A percentile compares a stretch with the other conserved stretches of the same genome.
Conservation (phyloP, 163 green algal species). For the Chlamydomonas reinhardtii region DNA sequence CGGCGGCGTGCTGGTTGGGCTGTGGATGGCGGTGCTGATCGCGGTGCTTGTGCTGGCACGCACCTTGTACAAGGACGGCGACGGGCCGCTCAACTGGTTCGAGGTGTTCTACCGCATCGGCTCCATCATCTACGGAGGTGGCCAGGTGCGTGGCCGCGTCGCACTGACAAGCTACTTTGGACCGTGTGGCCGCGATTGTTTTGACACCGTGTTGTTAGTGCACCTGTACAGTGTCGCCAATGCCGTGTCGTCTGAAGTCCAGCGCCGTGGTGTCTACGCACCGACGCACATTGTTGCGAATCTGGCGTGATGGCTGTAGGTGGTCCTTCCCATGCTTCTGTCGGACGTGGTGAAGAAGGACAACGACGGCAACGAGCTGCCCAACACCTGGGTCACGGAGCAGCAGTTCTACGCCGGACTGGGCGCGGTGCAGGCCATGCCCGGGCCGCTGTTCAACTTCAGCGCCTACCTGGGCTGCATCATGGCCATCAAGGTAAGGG, state of each 20-base stretch:
- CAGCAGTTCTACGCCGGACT: slow-evolving; percentile 87
- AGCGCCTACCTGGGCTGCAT: slow-evolving; percentile 93
- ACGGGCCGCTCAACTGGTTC: slow-evolving; percentile 71
- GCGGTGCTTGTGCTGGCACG: slow-evolving; percentile 64
- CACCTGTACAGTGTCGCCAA: too few species aligned
- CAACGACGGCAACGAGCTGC: slow-evolving; percentile 49
- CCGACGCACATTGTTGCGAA: too few species aligned
- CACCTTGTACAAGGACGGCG: slow-evolving; percentile 60
- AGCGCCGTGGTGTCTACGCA: too few species aligned
- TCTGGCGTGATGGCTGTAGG: slow-evolving; percentile 50
- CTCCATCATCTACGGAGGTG: slow-evolving; percentile 95
- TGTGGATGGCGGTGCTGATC: slow-evolving; percentile 84
- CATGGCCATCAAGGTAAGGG: slow-evolving; percentile 74
- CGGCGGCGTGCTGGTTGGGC: slow-evolving; percentile 74
- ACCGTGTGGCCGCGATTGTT: too few species aligned
- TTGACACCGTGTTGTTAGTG: too few species aligned
- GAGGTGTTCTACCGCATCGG: slow-evolving; percentile 91
- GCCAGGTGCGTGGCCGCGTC: slow-evolving; percentile 73
- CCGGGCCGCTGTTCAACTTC: slow-evolving; percentile 97
- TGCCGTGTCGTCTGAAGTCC: too few species aligned
- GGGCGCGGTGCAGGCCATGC: slow-evolving; percentile 80
- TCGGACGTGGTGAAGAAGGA: slow-evolving; percentile 78
- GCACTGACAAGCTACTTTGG: too few species aligned
- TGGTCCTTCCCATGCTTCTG: slow-evolving; percentile 95
- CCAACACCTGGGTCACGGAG: slow-evolving; percentile 86